These are phyloP conservation scores for Athelia psychrophila DNA, from an alignment of 1,284 basidiomycete genomes.

Conservation along the genomic window DNA sequence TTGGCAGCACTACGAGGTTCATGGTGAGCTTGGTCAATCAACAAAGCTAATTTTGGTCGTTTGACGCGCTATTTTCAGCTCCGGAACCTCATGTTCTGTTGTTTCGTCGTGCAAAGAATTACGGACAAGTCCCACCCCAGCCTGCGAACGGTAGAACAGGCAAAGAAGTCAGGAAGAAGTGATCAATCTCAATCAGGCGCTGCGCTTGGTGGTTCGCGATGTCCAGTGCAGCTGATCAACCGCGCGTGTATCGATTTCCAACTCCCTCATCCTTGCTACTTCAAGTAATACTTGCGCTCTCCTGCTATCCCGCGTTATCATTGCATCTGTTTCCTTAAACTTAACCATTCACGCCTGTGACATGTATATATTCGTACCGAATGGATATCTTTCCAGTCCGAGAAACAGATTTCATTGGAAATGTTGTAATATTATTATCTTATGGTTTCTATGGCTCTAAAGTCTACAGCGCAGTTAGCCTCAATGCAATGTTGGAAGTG, in stretches of 20 bases:
- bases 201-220: neutral
- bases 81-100: conserved; percentile 86
- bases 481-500: too few species aligned
- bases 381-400: neutral
- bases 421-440: too few species aligned
- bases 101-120: conserved; percentile 72
- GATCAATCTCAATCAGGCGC: conserved; percentile 1
- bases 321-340: conserved; percentile 1
- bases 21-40: conserved; percentile 57
- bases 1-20: conserved; percentile 98
- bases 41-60: neutral
- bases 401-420: too few species aligned
- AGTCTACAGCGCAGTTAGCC: too few species aligned
- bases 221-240: neutral
- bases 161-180: conserved; percentile 39
- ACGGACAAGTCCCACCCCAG: conserved; percentile 36
- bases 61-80: conserved; percentile 40
- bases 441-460: too few species aligned
- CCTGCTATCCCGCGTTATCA: conserved; percentile 2
- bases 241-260: neutral
- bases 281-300: conserved; percentile 1
- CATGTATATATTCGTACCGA: too few species aligned
- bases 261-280: conserved; percentile 1
- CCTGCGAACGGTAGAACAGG: conserved; percentile 33
- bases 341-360: neutral